Conservation (phyloP, 2,329 filamentous ascomycete species). For the Boeremia exigua region DNA sequence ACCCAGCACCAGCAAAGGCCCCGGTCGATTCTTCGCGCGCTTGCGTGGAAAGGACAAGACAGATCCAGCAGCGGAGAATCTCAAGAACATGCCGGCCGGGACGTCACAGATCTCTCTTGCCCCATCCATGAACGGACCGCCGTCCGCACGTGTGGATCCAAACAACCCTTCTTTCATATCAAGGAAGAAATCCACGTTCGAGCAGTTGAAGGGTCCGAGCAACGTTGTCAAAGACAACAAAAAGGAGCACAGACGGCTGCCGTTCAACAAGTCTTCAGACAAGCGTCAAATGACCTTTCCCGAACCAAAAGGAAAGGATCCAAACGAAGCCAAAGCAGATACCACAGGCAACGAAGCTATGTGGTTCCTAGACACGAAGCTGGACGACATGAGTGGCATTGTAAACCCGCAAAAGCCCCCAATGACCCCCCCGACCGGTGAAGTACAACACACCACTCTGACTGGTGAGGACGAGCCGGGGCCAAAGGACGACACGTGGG, state of each 20-base stretch:
- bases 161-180: constrained; percentile 31
- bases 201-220: constrained; percentile 31
- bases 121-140: constrained; percentile 38
- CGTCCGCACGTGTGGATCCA: constrained; percentile 37
- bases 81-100: constrained; percentile 46
- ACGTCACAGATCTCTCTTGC: constrained; percentile 51
- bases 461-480: constrained; percentile 44
- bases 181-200: constrained; percentile 34
- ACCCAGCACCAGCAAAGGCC: constrained; percentile 58
- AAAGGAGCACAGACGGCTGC: constrained; percentile 50
- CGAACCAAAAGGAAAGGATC: constrained; percentile 50
- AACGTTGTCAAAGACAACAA: constrained; percentile 29
- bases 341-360: constrained; percentile 63
- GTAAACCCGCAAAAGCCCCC: constrained; percentile 68
- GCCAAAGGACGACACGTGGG: constrained; percentile 65
- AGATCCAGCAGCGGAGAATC: constrained; percentile 47
- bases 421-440: constrained; percentile 68
- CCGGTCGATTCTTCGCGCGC: constrained; percentile 61
- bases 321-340: constrained; percentile 49
- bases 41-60: constrained; percentile 58
- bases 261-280: constrained; percentile 57
- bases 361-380: constrained; percentile 84
- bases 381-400: constrained; percentile 91
- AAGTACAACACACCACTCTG: constrained; percentile 50
- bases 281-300: constrained; percentile 38